Evolutionary conservation across 202 grass and related monocot species (phyloP).

Genomic region (Cymbopogon flexuosus): DNA sequence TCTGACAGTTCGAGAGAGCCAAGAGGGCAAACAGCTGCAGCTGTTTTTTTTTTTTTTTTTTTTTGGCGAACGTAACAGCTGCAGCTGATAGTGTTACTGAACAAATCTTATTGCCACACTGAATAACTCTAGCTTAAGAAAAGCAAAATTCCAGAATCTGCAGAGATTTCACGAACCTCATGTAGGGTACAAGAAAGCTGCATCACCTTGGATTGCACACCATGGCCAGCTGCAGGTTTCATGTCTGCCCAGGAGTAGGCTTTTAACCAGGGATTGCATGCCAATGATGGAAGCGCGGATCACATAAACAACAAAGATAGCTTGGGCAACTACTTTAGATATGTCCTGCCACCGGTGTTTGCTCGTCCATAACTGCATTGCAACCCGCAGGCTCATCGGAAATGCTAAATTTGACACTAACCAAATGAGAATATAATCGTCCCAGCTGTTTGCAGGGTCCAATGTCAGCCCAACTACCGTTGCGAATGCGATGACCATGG

Average conservation of each 20-base stretch:
- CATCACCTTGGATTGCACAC: neutral
- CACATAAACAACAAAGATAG: neutral
- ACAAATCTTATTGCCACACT: neutral
- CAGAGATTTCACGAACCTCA: neutral
- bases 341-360: neutral
- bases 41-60: neutral
- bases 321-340: neutral
- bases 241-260: neutral
- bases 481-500: neutral
- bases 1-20: neutral
- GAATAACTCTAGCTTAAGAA: neutral
- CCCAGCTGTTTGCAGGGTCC: conserved; percentile 15
- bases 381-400: neutral
- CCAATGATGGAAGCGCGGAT: neutral
- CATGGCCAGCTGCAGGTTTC: neutral
- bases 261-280: neutral
- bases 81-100: neutral
- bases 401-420: neutral
- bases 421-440: neutral
- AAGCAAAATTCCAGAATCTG: neutral
- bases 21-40: neutral
- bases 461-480: neutral
- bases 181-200: neutral
- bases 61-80: neutral
- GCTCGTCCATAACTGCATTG: neutral